phyloP scores from a whole-genome alignment of 2,329 filamentous ascomycete species.

The Periglandula ipomoeae region DNA sequence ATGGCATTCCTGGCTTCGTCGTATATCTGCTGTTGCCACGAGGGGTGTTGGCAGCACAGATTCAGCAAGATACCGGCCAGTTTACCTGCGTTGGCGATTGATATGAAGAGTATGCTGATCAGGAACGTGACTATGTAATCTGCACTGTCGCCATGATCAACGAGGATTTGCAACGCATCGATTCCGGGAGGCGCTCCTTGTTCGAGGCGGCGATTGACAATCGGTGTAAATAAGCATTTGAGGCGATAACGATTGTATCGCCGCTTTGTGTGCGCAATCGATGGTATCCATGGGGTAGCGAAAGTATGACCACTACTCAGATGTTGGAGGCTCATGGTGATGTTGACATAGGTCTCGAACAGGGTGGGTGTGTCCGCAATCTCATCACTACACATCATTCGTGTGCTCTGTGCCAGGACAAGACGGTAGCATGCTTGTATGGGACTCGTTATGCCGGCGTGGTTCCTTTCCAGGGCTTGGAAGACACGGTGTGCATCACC shows the following conservation, averaged over 20 bases:
- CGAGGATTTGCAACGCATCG: conserved; percentile 1
- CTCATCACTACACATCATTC: conserved; percentile 1
- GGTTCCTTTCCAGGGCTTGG: background rate
- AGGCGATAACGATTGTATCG: background rate
- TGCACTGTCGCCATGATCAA: background rate
- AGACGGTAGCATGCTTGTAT: background rate
- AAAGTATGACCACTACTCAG: background rate
- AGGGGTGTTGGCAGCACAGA: background rate
- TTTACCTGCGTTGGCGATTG: background rate
- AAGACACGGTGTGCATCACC: background rate
- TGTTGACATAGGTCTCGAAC: background rate
- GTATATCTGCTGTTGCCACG: conserved; percentile 1
- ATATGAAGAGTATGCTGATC: background rate
- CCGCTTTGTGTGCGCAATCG: background rate
- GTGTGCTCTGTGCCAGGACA: background rate
- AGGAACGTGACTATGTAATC: conserved; percentile 1
- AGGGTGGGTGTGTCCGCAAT: background rate
- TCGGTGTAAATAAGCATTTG: background rate
- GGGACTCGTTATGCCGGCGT: background rate
- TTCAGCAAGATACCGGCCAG: background rate
- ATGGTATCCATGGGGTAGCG: conserved; percentile 1
- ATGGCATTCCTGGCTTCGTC: background rate
- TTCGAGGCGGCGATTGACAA: background rate
- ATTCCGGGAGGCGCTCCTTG: background rate
- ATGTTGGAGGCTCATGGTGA: background rate